Evolutionary conservation across 805 yeast genomes (phyloP), one percentile per base, ranked within the genome.

Genomic region (Kluyveromyces dobzhanskii): DNA sequence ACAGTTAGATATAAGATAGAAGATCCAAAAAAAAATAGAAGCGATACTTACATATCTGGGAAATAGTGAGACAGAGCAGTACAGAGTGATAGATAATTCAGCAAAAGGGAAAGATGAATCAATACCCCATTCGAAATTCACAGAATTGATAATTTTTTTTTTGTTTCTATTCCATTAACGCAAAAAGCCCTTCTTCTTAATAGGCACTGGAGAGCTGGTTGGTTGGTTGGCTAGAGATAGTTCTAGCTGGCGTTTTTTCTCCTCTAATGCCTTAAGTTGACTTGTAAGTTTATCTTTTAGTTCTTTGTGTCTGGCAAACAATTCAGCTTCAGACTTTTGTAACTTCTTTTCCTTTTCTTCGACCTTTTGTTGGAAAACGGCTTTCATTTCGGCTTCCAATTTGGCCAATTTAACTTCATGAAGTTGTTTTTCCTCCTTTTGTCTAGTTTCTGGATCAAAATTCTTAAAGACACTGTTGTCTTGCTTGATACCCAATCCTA

Each of bases 361-460:
- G 24, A 92, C 98, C 69, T 92, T 92, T 57, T 85, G 92, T 67
- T 88, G 95, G 78, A 92, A 92, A 40, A 92, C 95, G 19, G 80
- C 72, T 68, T 90, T 88, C 97, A 92, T 87, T 66, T 92, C 97
- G 30, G 86, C 76, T 68, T 92, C 97, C 81, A 92, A 76, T 69
- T 85, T 86, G 42, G 88, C 82, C 53, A 92, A 72, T 59, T 90
- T 87, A 45, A 94, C 94, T 66, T 86, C 96, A 61, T 92, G 97
- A 57, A 85, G 71, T 26, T 82, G 80, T 55, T 84, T 81, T 65
- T 92, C 97, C 66, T 92, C 97, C 63, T 83, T 94, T 64, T 86
- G 94, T 66, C 85, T 85, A 50, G 82, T 71, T 39, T 81, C 76
- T 23, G 98, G 98, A 63, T 90, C 95, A 57, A 87, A 86, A 61